Percentiles rank a stretch among this genome's conserved stretches.
Conservation (phyloP, 768 basidiomycete genomes). For the Terana coerulea region DNA sequence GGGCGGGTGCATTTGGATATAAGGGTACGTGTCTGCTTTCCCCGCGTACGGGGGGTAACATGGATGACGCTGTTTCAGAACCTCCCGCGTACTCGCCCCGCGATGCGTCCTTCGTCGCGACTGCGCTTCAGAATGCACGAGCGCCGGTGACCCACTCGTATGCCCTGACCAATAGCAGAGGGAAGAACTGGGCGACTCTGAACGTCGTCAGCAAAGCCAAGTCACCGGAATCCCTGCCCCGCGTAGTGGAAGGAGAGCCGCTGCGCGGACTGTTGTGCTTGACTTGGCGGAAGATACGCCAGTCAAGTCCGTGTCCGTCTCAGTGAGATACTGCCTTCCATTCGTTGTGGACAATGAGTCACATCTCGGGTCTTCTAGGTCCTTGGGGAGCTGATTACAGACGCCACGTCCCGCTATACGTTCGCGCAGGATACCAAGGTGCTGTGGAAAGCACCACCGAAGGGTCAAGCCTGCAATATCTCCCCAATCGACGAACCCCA, state of each 20-base stretch:
- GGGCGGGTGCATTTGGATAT: too few relatives aligned
- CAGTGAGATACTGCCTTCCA: not conserved
- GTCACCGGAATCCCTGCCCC: conserved; percentile 3
- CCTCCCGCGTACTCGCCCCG: conserved; percentile 4
- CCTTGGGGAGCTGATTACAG: conserved; percentile 9
- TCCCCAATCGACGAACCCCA: too few relatives aligned
- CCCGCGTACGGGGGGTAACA: too few relatives aligned
- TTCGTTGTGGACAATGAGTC: not conserved
- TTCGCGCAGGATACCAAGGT: conserved; percentile 7
- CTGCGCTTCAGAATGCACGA: not conserved
- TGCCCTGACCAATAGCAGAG: not conserved
- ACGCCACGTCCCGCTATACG: conserved; percentile 2
- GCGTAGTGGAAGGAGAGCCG: conserved; percentile 7
- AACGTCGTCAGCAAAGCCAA: conserved; percentile 3
- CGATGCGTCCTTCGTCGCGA: not conserved
- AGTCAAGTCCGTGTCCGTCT: conserved; percentile 7
- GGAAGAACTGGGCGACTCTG: conserved; percentile 7
- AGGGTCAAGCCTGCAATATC: not conserved
- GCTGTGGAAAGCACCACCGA: conserved; percentile 10
- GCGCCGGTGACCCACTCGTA: conserved; percentile 6
- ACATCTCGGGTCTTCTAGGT: conserved; percentile 1
- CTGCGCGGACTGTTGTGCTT: conserved; percentile 3
- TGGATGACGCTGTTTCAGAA: too few relatives aligned
- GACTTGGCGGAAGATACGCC: conserved; percentile 7
- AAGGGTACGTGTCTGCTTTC: too few relatives aligned